Base-by-base conservation (phyloP, 2,329 filamentous ascomycete species). In the Claviceps sp. region DNA sequence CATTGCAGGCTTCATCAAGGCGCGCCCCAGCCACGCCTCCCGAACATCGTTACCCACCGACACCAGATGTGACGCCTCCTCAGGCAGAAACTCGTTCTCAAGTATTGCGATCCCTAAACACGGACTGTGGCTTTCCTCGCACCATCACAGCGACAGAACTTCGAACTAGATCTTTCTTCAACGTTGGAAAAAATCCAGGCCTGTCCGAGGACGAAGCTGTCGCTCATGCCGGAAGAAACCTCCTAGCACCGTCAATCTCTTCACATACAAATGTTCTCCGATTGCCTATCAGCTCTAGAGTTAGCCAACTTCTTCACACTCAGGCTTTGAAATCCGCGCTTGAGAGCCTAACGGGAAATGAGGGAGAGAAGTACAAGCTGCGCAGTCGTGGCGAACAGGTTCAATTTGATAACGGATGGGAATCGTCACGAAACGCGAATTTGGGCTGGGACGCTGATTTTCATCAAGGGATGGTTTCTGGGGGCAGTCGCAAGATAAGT, bases 31-130 rank as follows among this genome's bases (percentile, higher is more conserved):
- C 71, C 51, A 86, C 83, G 5, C 82, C 83, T 48, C 75, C 80
- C 29, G 78, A 80, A 56, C 79, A 83, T 56, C 75, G 76, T 60
- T 86, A 80, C 59, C 83, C 83, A 16, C 85, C 83, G 36, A 89
- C 85, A 3, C 86, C 85, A 37, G 85, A 88, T 66, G 77, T 85
- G 45, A 89, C 85, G 16, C 86, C 85, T 50, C 85, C 85, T 38
- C 76, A 80, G 54, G 65, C 67, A 44, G 61, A 63, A 47, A 65
- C 64, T 39, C 72, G 71, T 52, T 66, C 72, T 16, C 71, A 69
- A 60, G 61, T 68, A 50, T 61, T 71, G 45, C 75, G 77, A 36
- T 74, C 76, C 17, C 62, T 65, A 17, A 60, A 72, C 45, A 67
- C 66, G 55, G 75, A 81, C 56, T 74, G 76, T 37, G 65, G 69